Conservation (phyloP, 768 basidiomycete genomes). For the Suillus placidus region DNA sequence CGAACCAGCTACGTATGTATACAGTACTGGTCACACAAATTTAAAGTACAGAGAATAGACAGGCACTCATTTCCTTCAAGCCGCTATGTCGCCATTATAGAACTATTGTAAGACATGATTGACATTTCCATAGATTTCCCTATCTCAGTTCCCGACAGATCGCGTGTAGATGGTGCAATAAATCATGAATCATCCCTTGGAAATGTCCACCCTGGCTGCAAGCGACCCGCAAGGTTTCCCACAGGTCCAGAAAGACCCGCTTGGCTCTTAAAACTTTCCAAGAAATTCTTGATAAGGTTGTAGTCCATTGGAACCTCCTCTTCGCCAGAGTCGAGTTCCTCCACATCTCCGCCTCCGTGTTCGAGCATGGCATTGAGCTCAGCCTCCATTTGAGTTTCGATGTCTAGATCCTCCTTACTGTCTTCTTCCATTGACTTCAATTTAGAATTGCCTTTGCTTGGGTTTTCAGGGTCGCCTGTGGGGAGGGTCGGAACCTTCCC, state of each 20-base stretch:
- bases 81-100: neutral
- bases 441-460: constrained; percentile 52
- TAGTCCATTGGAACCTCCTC: constrained; percentile 69
- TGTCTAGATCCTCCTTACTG: constrained; percentile 59
- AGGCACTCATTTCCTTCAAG: neutral
- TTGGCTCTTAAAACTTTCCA: constrained; percentile 96
- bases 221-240: constrained; percentile 81
- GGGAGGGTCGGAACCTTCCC: constrained; percentile 18
- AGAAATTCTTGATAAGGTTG: constrained; percentile 92
- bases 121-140: neutral
- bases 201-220: constrained; percentile 75
- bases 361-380: constrained; percentile 74
- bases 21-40: neutral
- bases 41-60: neutral
- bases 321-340: constrained; percentile 57
- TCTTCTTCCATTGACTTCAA: constrained; percentile 34
- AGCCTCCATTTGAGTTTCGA: constrained; percentile 87
- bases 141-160: neutral
- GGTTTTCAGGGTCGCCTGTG: constrained; percentile 26
- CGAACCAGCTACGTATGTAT: neutral
- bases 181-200: constrained; percentile 64
- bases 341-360: constrained; percentile 34
- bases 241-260: constrained; percentile 90
- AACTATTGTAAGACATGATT: neutral
- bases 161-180: neutral